Base-by-base conservation (phyloP, 1,284 basidiomycete genomes). In the Naganishia liquefaciens region DNA sequence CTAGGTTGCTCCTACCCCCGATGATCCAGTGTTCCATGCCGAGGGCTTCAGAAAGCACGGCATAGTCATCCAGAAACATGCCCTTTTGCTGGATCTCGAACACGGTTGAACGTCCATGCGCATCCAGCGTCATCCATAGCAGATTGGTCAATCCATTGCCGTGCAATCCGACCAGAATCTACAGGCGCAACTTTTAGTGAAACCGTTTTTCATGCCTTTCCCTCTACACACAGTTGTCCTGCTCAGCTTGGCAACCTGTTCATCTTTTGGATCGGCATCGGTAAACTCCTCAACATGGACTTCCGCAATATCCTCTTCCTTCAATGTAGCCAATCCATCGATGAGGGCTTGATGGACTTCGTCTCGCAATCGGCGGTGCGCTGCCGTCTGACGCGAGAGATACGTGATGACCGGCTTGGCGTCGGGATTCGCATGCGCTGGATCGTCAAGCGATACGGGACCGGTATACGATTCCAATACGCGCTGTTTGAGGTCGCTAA, bases 241-340 rank as follows among this genome's bases (percentile, higher is more conserved):
- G 30, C 55, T 57, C 40, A 65, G 27, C 30, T 61, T 65, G 15
- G 64, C 64, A 44, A 65, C 55, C 44, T 65, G 64, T 39, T 65
- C 64, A 28, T 65, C 54, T 44, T 57, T 60, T 11, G 64, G 49
- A 39, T 51, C 50, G 9, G 42, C 46, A 33, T 54, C 54, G 2
- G 54, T 54, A 53, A 65, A 65, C 40, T 60, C 55, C 28, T 65
- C 64, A 3, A 65, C 33, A 23, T 54, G 39, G 17, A 65, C 47
- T 21, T 65, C 64, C 5, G 64, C 64, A 6, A 65, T n/a, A 1
- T 55, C 55, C 17, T 65, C 64, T 9, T 61, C 42, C n/a, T 53
- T 42, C n/a, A 60, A 21, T n/a, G 33, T 17, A 19, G 33, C 15
- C 21, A 65, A 33, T 40, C 28, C 55, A 17, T 15, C 17, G n/a